Percentiles rank a stretch among this genome's conserved stretches.
Conservation (phyloP, 257 asterid genomes). For the Rhazya stricta region DNA sequence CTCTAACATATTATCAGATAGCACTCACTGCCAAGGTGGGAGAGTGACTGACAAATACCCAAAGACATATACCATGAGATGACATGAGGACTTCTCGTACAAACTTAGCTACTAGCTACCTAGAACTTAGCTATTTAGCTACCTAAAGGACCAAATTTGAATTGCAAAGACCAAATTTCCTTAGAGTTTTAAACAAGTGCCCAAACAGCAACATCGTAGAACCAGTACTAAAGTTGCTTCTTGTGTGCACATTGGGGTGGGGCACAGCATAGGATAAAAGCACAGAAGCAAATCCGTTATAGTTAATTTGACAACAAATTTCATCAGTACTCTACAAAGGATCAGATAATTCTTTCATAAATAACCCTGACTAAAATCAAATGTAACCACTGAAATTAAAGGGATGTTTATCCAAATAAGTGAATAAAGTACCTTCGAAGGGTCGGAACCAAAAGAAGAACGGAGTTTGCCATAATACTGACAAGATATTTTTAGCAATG, state of each 20-base stretch:
- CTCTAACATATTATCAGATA: not conserved
- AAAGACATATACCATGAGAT: not conserved
- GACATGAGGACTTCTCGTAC: not conserved
- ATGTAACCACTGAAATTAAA: not conserved
- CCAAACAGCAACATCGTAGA: not conserved
- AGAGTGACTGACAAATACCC: not conserved
- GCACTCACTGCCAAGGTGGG: not conserved
- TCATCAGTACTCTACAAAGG: not conserved
- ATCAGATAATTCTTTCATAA: not conserved
- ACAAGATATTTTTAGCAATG: constrained; percentile 75
- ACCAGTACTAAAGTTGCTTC: not conserved
- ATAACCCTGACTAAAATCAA: not conserved
- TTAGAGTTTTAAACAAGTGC: not conserved
- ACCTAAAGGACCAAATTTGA: not conserved
- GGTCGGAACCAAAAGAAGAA: constrained; percentile 81
- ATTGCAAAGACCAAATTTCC: not conserved
- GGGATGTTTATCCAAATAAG: not conserved
- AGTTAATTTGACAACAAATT: not conserved
- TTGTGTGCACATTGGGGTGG: not conserved
- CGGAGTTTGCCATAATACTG: constrained; percentile 88
- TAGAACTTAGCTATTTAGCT: not conserved
- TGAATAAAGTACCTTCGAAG: constrained; percentile 48
- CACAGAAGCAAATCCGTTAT: not conserved
- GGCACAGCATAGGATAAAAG: not conserved
- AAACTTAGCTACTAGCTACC: not conserved